These are phyloP conservation scores for Sugiyamaella americana DNA, from an alignment of 805 yeast genomes.

Conservation along the genomic window DNA sequence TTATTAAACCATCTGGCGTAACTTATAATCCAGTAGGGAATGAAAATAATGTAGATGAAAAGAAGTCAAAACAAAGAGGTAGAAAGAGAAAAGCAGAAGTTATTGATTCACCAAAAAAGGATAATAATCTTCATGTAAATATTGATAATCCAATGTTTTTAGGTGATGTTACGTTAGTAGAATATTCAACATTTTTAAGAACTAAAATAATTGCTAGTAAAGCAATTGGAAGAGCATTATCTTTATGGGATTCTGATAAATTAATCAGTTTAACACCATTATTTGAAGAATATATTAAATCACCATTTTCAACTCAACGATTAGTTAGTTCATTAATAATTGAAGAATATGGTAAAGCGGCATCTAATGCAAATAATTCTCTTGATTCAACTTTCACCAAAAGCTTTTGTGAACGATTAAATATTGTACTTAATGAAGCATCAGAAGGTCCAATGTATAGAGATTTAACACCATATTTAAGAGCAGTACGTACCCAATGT, in stretches of 20 bases:
- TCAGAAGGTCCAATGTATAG: constrained; percentile 48
- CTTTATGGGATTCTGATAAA: constrained; percentile 19
- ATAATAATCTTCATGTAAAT: constrained; percentile 44
- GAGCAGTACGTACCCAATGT: constrained; percentile 82
- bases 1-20: constrained; percentile 75
- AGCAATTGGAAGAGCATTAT: constrained; percentile 57
- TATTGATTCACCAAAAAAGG: constrained; percentile 14
- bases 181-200: constrained; percentile 62
- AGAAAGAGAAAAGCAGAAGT: constrained; percentile 21
- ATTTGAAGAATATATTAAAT: constrained; percentile 37
- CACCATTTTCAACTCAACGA: constrained; percentile 77
- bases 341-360: constrained; percentile 46
- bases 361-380: constrained; percentile 1
- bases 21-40: constrained; percentile 27
- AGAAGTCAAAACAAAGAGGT: constrained; percentile 15
- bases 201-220: constrained; percentile 71
- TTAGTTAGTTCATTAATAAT: constrained; percentile 62
- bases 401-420: constrained; percentile 14
- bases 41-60: constrained; percentile 20
- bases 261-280: constrained; percentile 8
- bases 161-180: constrained; percentile 87
- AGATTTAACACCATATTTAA: constrained; percentile 80
- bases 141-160: constrained; percentile 88
- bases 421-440: constrained; percentile 13
- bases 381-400: constrained; percentile 9